A percentile compares a stretch with the other conserved stretches of the same genome.
Conservation (phyloP, 75 land plant genomes). For the Pinus tabuliformis region DNA sequence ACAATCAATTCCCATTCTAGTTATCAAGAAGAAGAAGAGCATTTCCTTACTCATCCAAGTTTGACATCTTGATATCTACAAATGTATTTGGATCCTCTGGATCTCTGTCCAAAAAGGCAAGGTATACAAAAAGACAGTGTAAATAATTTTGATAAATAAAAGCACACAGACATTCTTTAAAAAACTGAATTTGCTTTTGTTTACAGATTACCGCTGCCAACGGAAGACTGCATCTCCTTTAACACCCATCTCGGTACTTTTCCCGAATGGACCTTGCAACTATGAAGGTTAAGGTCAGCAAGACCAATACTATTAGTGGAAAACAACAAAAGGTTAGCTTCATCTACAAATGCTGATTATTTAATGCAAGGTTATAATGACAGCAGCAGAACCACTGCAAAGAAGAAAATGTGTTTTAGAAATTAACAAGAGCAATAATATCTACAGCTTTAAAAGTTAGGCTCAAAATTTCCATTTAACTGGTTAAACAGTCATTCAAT, state of each 20-base stretch:
- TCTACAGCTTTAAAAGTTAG: too few species aligned
- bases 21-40: not conserved
- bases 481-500: too few species aligned
- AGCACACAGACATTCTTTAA: not conserved
- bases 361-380: not conserved
- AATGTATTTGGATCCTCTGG: constrained; percentile 68
- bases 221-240: constrained; percentile 80
- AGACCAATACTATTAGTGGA: not conserved
- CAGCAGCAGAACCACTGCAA: not conserved
- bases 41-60: constrained; percentile 46
- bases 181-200: not conserved
- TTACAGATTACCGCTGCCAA: constrained; percentile 65
- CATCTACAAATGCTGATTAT: not conserved
- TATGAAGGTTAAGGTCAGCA: constrained; percentile 23
- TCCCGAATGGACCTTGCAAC: constrained; percentile 63
- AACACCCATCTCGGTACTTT: constrained; percentile 35
- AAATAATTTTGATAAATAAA: not conserved
- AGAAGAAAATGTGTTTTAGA: not conserved
- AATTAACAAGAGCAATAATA: not conserved
- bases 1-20: not conserved
- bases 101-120: constrained; percentile 32
- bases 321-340: not conserved
- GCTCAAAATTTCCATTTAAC: too few species aligned
- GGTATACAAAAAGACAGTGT: not conserved
- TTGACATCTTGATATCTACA: constrained; percentile 61